Base-by-base conservation (phyloP, 73 alveolate species). In the Tetrahymena borealis region DNA sequence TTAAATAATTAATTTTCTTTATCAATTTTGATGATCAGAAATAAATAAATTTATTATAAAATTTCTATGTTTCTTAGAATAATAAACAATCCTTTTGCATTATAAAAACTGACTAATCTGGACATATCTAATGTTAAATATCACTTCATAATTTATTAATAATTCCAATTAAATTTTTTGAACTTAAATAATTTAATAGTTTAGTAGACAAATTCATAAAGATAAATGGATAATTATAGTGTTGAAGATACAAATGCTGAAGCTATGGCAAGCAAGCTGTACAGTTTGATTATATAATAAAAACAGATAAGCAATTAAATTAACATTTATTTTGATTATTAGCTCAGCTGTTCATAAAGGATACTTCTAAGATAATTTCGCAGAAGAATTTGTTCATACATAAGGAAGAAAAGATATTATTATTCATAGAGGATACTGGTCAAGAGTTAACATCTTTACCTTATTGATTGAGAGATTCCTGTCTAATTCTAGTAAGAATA, bases 181-280 rank as follows among this genome's bases (percentile, higher is more conserved):
- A 13, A 60, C 28, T 35, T 24, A 24, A 8, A 18, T 24, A 60
- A 15, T 15, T 60, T 60, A 15, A 1, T 60, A 60, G 31, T 9
- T 39, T 39, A 60, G 85, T 60, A 60, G 85, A 60, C n/a, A n/a
- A n/a, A n/a, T n/a, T n/a, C n/a, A n/a, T n/a, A n/a, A n/a, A n/a
- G n/a, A n/a, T n/a, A n/a, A 60, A 60, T 60, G 85, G 85, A 60
- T 60, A 60, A 60, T 18, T 60, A 60, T 60, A 60, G 85, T 18
- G 95, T 93, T 79, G 93, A 93, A 37, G 95, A 93, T 42, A 93
- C 95, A 38, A 93, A 93, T 93, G 95, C 93, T 32, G 95, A 93
- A 38, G 95, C 95, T 20, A 93, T 91, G 35, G 33, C 78, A 28
- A 92, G 93, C 37, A 93, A 93, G 32, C 78, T 93, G 95, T 93